These are phyloP conservation scores for Backusella westeae DNA, from an alignment of 192 early-diverging fungal species.

Conservation along the genomic window DNA sequence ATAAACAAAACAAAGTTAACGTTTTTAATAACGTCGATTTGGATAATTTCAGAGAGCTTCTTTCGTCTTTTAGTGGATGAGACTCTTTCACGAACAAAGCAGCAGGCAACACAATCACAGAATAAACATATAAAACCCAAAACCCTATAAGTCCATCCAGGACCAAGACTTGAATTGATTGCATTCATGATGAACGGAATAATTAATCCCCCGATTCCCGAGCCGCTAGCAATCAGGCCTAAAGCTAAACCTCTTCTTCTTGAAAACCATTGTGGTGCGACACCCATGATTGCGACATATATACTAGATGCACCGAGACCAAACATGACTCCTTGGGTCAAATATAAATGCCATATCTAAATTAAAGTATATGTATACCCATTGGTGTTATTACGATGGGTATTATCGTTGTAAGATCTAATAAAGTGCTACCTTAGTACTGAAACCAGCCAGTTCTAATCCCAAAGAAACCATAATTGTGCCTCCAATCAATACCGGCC, in stretches of 20 bases:
- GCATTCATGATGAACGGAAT: slow-evolving; percentile 54
- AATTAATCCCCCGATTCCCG: slow-evolving; percentile 70
- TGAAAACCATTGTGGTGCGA: slow-evolving; percentile 57
- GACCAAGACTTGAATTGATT: slow-evolving; percentile 55
- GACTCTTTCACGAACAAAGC: slow-evolving; percentile 20
- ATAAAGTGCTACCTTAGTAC: slow-evolving; percentile 7
- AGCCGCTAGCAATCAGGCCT: slow-evolving; percentile 56
- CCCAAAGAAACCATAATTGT: slow-evolving; percentile 5
- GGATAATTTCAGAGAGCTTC: slow-evolving; percentile 21
- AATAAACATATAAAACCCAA: slow-evolving; percentile 26
- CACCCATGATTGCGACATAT: slow-evolving; percentile 27
- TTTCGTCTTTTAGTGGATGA: background rate
- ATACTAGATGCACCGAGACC: slow-evolving; percentile 43
- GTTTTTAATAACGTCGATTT: slow-evolving; percentile 20
- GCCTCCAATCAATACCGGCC: slow-evolving; percentile 12
- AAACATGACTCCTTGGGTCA: slow-evolving; percentile 59
- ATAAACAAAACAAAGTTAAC: slow-evolving; percentile 21
- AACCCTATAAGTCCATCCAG: slow-evolving; percentile 44
- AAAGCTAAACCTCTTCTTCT: slow-evolving; percentile 53
- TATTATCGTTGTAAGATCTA: background rate
- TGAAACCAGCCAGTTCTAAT: slow-evolving; percentile 24
- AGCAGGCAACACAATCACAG: background rate
- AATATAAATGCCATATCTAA: slow-evolving; percentile 60
- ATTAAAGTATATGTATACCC: background rate
- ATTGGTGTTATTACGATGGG: background rate